Conservation (phyloP, 805 yeast species). For the Myxozyma neglecta region DNA sequence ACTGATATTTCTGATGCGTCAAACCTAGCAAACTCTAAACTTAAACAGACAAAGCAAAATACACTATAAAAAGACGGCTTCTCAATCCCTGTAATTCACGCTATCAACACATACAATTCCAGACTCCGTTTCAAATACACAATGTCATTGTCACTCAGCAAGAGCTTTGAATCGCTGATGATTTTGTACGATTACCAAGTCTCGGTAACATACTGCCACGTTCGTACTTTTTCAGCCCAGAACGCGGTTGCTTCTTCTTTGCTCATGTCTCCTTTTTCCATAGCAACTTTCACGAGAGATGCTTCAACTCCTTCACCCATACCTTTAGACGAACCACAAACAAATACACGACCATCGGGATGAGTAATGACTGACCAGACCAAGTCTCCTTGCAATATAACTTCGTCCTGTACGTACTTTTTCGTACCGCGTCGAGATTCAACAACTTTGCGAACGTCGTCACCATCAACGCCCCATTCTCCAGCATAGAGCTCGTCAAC, state of each 20-base stretch:
- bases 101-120: neutral
- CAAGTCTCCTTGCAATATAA: constrained; percentile 29
- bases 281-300: constrained; percentile 32
- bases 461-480: constrained; percentile 35
- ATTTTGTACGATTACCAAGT: constrained; percentile 17
- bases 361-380: constrained; percentile 35
- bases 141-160: neutral
- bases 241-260: constrained; percentile 29
- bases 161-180: neutral
- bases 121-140: neutral
- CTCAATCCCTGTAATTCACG: neutral
- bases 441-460: constrained; percentile 33
- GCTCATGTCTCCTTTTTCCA: constrained; percentile 26
- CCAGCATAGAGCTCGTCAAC: constrained; percentile 36
- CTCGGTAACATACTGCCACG: constrained; percentile 31
- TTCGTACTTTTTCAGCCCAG: constrained; percentile 30
- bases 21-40: too few relatives aligned
- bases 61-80: neutral
- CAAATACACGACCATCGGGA: constrained; percentile 36
- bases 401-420: constrained; percentile 36
- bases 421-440: constrained; percentile 35
- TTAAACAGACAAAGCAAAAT: neutral
- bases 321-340: constrained; percentile 36
- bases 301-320: constrained; percentile 37
- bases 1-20: too few relatives aligned